A percentile compares a stretch with the other conserved stretches of the same genome.
phyloP scores from a whole-genome alignment of 495 filamentous ascomycete genomes.

The Hypoxylon crocopeplum region DNA sequence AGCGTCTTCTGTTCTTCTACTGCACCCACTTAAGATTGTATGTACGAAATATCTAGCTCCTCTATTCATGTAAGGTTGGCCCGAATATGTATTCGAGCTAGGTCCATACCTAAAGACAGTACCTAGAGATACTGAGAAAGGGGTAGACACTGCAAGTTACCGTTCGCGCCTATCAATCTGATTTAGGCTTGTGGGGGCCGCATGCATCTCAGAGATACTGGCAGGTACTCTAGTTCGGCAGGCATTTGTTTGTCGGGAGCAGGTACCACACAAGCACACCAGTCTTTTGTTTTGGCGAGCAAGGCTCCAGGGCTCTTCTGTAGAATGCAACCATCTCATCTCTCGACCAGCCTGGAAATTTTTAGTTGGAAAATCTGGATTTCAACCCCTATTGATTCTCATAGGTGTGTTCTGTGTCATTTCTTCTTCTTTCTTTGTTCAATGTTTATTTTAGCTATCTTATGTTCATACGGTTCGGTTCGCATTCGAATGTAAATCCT shows the following conservation, averaged over 20 bases:
- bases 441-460: not conserved
- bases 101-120: too few relatives aligned
- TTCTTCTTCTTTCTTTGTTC: not conserved
- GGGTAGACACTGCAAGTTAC: conserved; percentile 2
- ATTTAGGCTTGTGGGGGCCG: conserved; percentile 31
- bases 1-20: too few relatives aligned
- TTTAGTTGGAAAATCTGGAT: conserved; percentile 13
- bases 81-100: too few relatives aligned
- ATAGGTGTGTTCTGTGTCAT: not conserved
- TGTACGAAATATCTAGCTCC: too few relatives aligned
- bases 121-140: too few relatives aligned
- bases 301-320: conserved; percentile 12
- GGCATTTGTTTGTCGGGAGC: not conserved
- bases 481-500: too few relatives aligned
- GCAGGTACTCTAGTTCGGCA: conserved; percentile 1
- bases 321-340: conserved; percentile 36
- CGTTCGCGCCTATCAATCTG: not conserved
- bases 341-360: too few relatives aligned
- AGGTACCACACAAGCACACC: not conserved
- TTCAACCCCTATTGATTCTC: conserved; percentile 17
- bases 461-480: too few relatives aligned
- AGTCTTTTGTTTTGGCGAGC: too few relatives aligned
- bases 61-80: too few relatives aligned
- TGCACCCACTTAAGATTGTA: too few relatives aligned
- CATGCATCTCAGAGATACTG: conserved; percentile 7